Evolutionary conservation across 495 filamentous ascomycete genomes (phyloP), one percentile per base, ranked within the genome.

Genomic region (Penicillium crystallinum): DNA sequence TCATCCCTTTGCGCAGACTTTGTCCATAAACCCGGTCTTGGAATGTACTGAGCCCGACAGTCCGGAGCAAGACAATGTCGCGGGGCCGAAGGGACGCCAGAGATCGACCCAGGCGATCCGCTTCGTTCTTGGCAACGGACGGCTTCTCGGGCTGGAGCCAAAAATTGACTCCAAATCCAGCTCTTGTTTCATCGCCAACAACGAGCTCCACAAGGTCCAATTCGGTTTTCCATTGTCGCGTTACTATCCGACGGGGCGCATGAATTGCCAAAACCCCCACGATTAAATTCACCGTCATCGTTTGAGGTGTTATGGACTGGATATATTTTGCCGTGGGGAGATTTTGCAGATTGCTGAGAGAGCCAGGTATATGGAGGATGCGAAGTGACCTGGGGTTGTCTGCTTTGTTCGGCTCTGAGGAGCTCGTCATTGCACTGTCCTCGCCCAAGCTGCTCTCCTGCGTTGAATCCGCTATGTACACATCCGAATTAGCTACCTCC

Each of bases 151-250:
- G 55, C 3, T 75, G 66, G 12, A 95, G 73, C 92, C 92, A 97
- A 56, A 96, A 86, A 23, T 86, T 92, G 52, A 97, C 71, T 11
- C 76, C 80, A 65, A 97, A 95, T 12, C 88, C 88, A 11, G 87
- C 83, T 43, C 77, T 81, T 2, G 90, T 93, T 49, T 96, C 90
- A 61, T 97, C 92, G 11, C 87, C 91, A 1, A 96, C 88, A 1
- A 90, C 75, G 5, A 95, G 64, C 59, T 95, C 90, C 30, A 90
- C 70, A 0, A 95, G 75, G 30, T 85, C 76, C 39, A 85, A 76
- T 38, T 69, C 68, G 21, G 56, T 65, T 51, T 69, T 73, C 66
- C 73, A 74, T 56, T 72, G 71, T 43, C 72, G 71, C 0, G 79
- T 79, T 22, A 69, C 70, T 35, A 86, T 72, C 19, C 74, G 77